These are phyloP conservation scores for Auricularia auricula-judae DNA, from an alignment of 768 basidiomycete species.

Conservation along the genomic window DNA sequence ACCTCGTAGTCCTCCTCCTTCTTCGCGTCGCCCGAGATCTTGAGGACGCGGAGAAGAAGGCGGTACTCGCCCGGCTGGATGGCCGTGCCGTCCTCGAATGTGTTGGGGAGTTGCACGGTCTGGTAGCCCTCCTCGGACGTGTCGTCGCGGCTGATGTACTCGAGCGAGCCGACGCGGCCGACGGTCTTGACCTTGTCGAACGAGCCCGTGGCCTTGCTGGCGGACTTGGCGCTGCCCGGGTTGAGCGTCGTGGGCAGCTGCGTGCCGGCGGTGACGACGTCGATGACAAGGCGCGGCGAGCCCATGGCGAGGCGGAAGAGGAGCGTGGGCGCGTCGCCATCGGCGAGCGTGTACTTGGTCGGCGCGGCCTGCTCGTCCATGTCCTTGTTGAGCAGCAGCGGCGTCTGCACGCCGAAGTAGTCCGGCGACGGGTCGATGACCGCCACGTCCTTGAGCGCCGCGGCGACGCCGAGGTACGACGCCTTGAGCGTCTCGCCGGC, in stretches of 20 bases:
- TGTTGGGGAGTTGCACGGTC: neutral
- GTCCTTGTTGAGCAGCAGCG: constrained; percentile 11
- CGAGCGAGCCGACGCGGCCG: constrained; percentile 36
- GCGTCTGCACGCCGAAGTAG: constrained; percentile 15
- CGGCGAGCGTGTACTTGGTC: constrained; percentile 14
- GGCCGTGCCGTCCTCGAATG: neutral
- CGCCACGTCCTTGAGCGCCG: constrained; percentile 18
- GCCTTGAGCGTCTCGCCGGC: constrained; percentile 9
- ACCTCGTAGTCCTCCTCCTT: constrained; percentile 10
- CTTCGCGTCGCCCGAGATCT: neutral
- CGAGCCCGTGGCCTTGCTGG: constrained; percentile 15
- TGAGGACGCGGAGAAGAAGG: constrained; percentile 3
- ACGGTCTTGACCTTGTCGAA: constrained; percentile 30
- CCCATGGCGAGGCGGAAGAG: constrained; percentile 13
- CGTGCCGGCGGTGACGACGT: constrained; percentile 2
- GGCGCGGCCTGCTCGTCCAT: constrained; percentile 10
- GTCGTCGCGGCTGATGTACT: constrained; percentile 35
- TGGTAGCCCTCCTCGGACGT: neutral
- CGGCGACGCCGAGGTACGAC: constrained; percentile 22
- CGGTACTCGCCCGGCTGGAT: constrained; percentile 3
- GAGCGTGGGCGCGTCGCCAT: constrained; percentile 14
- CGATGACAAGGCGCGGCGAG: constrained; percentile 2
- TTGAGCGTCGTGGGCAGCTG: neutral
- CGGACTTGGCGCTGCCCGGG: neutral
- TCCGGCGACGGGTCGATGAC: constrained; percentile 17